Percentiles rank a stretch among this genome's conserved stretches.
Evolutionary conservation across 176 grass and related monocot genomes (phyloP).

Genomic region (Oryza brachyantha): DNA sequence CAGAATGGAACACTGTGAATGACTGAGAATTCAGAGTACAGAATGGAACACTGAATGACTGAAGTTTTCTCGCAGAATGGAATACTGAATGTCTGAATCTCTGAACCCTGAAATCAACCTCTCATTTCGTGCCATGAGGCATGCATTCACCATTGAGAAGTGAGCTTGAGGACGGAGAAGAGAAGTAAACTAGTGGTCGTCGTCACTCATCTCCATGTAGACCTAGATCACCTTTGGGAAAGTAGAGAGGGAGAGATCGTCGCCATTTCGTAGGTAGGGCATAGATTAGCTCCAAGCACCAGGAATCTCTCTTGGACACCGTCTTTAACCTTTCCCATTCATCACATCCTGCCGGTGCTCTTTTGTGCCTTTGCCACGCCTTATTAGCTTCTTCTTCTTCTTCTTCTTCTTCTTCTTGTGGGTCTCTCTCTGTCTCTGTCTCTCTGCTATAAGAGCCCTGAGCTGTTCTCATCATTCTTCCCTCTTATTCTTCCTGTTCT

Average conservation of each 20-base stretch:
- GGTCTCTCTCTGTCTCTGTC: neutral
- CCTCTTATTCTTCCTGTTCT: constrained; percentile 24
- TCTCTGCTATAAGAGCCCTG: constrained; percentile 40
- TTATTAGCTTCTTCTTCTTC: neutral
- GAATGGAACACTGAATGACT: neutral
- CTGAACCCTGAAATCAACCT: constrained; percentile 36
- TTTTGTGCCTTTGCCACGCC: constrained; percentile 36
- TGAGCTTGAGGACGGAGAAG: constrained; percentile 30
- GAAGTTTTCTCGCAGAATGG: neutral
- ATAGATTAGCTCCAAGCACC: constrained; percentile 23
- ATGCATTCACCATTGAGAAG: constrained; percentile 30
- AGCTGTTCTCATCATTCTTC: constrained; percentile 18
- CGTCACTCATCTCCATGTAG: constrained; percentile 53
- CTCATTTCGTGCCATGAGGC: constrained; percentile 33
- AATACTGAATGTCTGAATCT: neutral
- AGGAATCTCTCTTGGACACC: constrained; percentile 46
- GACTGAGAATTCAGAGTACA: neutral
- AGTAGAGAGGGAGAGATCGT: constrained; percentile 35
- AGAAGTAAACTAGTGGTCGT: constrained; percentile 25
- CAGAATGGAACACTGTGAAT: neutral
- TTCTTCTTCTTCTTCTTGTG: neutral
- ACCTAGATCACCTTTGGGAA: constrained; percentile 56
- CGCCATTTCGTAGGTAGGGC: constrained; percentile 37
- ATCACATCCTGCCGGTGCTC: constrained; percentile 62
- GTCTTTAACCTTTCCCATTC: constrained; percentile 56